Percentiles rank a stretch among this genome's conserved stretches.
Conservation (phyloP, 345 rosid species). For the Dipteronia sinensis region DNA sequence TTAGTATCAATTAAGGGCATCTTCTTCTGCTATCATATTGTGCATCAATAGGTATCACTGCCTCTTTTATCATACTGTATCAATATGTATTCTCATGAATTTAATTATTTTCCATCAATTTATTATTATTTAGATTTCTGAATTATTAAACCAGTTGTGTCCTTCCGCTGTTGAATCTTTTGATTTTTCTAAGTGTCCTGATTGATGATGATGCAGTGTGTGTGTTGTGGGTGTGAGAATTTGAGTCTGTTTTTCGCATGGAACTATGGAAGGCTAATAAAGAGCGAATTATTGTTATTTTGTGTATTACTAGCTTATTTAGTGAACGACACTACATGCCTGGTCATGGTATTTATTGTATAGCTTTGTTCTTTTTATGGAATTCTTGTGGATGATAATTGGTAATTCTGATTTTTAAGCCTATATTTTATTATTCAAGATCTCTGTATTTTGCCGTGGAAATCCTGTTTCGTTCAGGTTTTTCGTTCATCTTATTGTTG, state of each 20-base stretch:
- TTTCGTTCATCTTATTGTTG: not conserved
- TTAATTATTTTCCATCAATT: not conserved
- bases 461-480: not conserved
- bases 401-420: not conserved
- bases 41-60: not conserved
- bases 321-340: not conserved
- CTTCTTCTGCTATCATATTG: not conserved
- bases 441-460: not conserved
- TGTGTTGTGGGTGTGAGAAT: not conserved
- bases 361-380: not conserved
- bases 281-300: not conserved
- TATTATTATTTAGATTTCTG: not conserved
- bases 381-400: not conserved
- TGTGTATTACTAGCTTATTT: not conserved
- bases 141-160: not conserved
- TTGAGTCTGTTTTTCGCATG: not conserved
- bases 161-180: not conserved
- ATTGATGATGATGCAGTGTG: constrained; percentile 6
- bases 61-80: not conserved
- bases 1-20: not conserved
- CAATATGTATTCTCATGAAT: not conserved
- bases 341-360: not conserved
- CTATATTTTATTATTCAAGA: not conserved
- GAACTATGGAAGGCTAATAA: not conserved
- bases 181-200: not conserved